phyloP scores from a whole-genome alignment of 1,284 basidiomycete genomes.

The Ceratobasidium papillatum region DNA sequence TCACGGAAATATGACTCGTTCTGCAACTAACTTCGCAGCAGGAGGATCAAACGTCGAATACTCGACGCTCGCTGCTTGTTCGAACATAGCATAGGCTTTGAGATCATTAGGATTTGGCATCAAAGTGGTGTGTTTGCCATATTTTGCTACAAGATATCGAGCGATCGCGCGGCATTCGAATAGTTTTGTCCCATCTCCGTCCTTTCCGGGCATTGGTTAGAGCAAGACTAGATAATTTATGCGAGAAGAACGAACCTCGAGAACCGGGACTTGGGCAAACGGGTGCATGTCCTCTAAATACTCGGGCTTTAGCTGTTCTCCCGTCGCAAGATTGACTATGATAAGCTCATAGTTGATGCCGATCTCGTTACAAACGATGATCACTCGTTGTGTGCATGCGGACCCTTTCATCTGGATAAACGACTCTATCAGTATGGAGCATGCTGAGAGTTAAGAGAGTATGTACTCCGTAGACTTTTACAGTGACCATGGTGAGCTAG shows the following conservation, averaged over 20 bases:
- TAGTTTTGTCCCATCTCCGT: conserved; percentile 42
- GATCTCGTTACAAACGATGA: conserved; percentile 33
- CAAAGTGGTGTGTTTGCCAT: conserved; percentile 52
- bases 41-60: conserved; percentile 49
- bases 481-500: not conserved
- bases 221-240: not conserved
- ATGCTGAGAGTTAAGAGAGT: not conserved
- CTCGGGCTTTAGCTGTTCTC: conserved; percentile 1
- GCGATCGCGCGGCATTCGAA: conserved; percentile 63
- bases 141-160: conserved; percentile 61
- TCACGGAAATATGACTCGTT: conserved; percentile 29
- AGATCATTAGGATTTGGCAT: conserved; percentile 49
- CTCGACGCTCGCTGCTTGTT: conserved; percentile 52
- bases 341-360: conserved; percentile 30
- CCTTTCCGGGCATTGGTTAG: not conserved
- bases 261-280: conserved; percentile 34
- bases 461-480: conserved; percentile 2
- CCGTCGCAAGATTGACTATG: conserved; percentile 27
- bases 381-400: conserved; percentile 40
- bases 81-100: conserved; percentile 50
- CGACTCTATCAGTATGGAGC: not conserved
- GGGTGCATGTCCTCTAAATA: conserved; percentile 24
- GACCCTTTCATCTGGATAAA: not conserved
- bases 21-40: not conserved
- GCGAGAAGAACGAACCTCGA: conserved; percentile 6